Base-by-base conservation (phyloP, 2,329 filamentous ascomycete genomes). In the Hymenoscyphus repandus region DNA sequence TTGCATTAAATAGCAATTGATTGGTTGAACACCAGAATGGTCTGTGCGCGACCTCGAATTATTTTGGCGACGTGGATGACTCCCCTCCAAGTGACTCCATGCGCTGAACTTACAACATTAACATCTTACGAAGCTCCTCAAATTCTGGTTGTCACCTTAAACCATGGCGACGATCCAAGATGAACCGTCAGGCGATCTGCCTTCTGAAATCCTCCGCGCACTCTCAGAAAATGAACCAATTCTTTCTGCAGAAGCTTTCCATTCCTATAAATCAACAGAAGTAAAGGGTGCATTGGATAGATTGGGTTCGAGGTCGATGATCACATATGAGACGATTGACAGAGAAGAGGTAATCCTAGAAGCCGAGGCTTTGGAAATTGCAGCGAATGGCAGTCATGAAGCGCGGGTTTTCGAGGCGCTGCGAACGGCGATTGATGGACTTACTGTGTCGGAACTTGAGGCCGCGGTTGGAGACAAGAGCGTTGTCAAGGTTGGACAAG, bases 281-380 rank as follows among this genome's bases (percentile, higher is more conserved):
- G 74, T 96, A 66, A 97, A 96, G 74, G 86, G 88, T 57, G 88
- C 90, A 30, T 78, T 97, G 57, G 93, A 97, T 72, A 82, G 90
- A 60, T 79, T 99, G 47, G 79, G 77, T 30, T 93, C 89, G 52
- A 82, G 92, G 62, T 85, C 83, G 45, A 96, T 96, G 90, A 76
- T 97, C 57, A 76, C 79, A 58, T 96, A 96, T 71, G 83, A 95
- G 62, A 86, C 88, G 42, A 78, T 90, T 54, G 90, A 96, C 60
- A 77, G 78, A 47, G 89, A 96, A 67, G 82, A 91, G 64, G 80
- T 85, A 12, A 64, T 84, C 33, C 74, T 97, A 31, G 93, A 95
- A 53, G 71, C 80, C 30, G 88, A 92, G 66, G 88, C 81, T 11
- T 75, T 87, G 66, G 75, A 80, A 59, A 88, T 92, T 64, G 85